Conservation (phyloP, 352 stramenopile genomes). For the Phytophthora sansomeana region DNA sequence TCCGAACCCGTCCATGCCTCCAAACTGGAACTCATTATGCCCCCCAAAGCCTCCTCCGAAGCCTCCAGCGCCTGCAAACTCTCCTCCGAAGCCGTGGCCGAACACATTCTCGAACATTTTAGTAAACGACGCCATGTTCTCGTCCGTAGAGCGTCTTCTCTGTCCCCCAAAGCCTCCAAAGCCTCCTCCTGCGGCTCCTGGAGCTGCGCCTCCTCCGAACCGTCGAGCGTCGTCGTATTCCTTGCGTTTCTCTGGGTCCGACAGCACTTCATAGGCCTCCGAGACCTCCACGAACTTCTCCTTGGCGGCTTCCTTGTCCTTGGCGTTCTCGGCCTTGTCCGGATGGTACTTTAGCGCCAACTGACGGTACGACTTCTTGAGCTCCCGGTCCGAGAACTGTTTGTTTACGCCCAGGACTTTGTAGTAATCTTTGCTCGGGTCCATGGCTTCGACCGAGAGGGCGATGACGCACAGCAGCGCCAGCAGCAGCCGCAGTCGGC, state of each 20-base stretch:
- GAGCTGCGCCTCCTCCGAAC: too few relatives aligned
- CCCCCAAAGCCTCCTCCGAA: conserved; percentile 51
- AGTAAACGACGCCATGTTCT: conserved; percentile 77
- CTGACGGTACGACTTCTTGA: conserved; percentile 91
- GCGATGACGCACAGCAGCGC: too few relatives aligned
- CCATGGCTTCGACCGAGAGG: conserved; percentile 47
- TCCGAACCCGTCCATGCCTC: conserved; percentile 82
- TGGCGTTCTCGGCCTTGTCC: conserved; percentile 85
- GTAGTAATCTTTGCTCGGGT: conserved; percentile 85
- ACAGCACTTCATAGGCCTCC: conserved; percentile 94
- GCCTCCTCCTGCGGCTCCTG: conserved; percentile 17
- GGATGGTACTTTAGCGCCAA: conserved; percentile 92
- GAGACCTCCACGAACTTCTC: conserved; percentile 94
- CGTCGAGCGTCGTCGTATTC: conserved; percentile 90
- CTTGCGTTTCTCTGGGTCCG: conserved; percentile 87
- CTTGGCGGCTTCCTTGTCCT: conserved; percentile 87
- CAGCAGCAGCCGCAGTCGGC: conserved; percentile 36
- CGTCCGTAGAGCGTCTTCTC: conserved; percentile 49
- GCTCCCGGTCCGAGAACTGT: conserved; percentile 75
- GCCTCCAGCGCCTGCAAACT: conserved; percentile 33
- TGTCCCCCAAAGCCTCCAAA: conserved; percentile 41
- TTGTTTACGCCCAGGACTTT: conserved; percentile 80
- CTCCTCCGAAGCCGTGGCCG: conserved; percentile 60
- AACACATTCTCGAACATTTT: conserved; percentile 93
- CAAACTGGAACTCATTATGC: conserved; percentile 82